These are phyloP conservation scores for Amanita thiersii DNA, from an alignment of 768 basidiomycete genomes.

Conservation along the genomic window DNA sequence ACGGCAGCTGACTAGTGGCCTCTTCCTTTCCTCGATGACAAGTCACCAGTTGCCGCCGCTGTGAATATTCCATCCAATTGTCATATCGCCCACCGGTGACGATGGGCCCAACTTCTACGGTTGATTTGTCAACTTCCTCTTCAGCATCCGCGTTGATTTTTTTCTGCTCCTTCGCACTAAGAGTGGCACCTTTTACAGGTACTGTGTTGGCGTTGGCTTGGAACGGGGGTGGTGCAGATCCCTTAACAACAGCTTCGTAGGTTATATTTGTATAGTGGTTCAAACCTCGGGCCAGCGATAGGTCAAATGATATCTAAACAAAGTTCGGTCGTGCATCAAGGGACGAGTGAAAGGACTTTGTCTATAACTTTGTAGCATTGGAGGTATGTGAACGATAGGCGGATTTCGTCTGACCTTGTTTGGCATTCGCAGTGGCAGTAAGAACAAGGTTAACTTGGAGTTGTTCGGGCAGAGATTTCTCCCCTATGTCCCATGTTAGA, in stretches of 20 bases:
- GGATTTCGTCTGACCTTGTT: conserved; percentile 81
- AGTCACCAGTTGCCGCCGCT: conserved; percentile 66
- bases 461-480: too few species aligned
- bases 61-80: conserved; percentile 87
- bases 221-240: conserved; percentile 87
- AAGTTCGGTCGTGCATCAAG: background rate
- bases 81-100: conserved; percentile 99
- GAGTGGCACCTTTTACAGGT: conserved; percentile 19
- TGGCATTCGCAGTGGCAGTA: conserved; percentile 64
- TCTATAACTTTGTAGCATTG: conserved; percentile 71
- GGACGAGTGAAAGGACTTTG: conserved; percentile 38
- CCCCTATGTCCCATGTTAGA: too few species aligned
- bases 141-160: conserved; percentile 43
- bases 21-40: conserved; percentile 40
- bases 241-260: conserved; percentile 92
- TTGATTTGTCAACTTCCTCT: conserved; percentile 86
- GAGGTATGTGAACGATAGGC: conserved; percentile 73
- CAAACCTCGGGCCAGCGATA: conserved; percentile 93
- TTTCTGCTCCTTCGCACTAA: conserved; percentile 38
- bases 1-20: conserved; percentile 62
- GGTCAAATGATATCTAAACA: conserved; percentile 83
- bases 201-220: conserved; percentile 30
- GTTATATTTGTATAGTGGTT: conserved; percentile 99
- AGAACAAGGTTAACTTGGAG: conserved; percentile 59
- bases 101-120: conserved; percentile 94